Base-by-base conservation (phyloP, 2,329 filamentous ascomycete species). In the Aspergillus fijiensis region DNA sequence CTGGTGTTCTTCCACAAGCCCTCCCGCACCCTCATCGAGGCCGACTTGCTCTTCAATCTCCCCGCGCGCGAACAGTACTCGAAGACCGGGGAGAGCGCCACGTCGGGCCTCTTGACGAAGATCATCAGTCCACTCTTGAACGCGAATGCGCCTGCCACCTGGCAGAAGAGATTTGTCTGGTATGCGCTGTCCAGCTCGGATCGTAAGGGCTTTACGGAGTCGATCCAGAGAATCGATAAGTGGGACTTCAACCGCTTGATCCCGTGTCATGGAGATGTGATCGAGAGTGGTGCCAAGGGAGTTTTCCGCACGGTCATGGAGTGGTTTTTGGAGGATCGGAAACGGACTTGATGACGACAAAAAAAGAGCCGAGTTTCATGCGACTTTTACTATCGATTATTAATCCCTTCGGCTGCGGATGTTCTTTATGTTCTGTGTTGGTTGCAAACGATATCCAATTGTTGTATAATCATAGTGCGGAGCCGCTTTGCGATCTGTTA, bases 241-340 rank as follows among this genome's bases (percentile, higher is more conserved):
- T 99, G 94, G 94, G 89, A 94, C 60, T 96, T 97, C 73, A 85
- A 89, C 65, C 87, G 87, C 45, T 82, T 98, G 54, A 87, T 99
- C 61, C 92, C 94, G 0, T 98, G 94, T 74, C 95, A 99, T 77
- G 95, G 95, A 9, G 95, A 99, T 78, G 88, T 90, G 16, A 87
- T 98, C 65, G 89, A 95, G 74, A 83, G 73, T 1, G 84, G 82
- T 3, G 92, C 85, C 10, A 96, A 96, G 81, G 84, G 83, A 11
- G 80, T 90, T 16, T 96, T 94, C 66, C 80, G 84, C 69, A 91
- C 90, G 74, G 82, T 96, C 12, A 91, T 96, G 77, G 84, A 84
- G 69, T 97, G 93, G 92, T 90, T 96, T 79, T 73, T 96, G 71
- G 78, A 67, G 11, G 57, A 74, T 51, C 71, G 73, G 58, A 74